These are phyloP conservation scores for Xylariaceae sp. DNA, from an alignment of 2,329 filamentous ascomycete species.

Conservation along the genomic window DNA sequence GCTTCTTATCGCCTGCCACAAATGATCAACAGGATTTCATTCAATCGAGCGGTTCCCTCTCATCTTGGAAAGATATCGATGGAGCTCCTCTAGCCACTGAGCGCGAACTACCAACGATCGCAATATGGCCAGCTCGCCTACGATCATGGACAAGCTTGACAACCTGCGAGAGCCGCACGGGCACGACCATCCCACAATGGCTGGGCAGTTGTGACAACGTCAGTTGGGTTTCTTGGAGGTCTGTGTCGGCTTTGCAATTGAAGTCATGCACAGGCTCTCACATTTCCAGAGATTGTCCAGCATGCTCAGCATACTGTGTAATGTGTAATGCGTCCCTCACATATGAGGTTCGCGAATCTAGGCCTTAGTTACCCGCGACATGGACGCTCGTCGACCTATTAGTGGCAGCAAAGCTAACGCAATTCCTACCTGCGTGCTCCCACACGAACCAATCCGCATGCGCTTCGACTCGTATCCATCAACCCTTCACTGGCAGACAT, in stretches of 20 bases:
- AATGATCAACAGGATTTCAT: neutral
- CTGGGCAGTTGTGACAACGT: too few relatives aligned
- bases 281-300: too few relatives aligned
- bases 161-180: neutral
- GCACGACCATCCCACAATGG: too few relatives aligned
- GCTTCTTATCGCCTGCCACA: constrained; percentile 2
- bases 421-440: constrained; percentile 2
- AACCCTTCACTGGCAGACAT: too few relatives aligned
- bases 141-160: neutral
- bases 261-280: too few relatives aligned
- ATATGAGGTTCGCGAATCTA: too few relatives aligned
- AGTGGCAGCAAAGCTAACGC: constrained; percentile 9
- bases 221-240: too few relatives aligned
- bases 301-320: too few relatives aligned
- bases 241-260: too few relatives aligned
- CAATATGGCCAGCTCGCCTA: neutral
- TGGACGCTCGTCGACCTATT: neutral
- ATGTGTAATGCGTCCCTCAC: too few relatives aligned
- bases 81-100: neutral
- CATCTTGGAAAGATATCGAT: constrained; percentile 5
- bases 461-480: too few relatives aligned
- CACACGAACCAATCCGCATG: constrained; percentile 10
- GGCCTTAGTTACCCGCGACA: too few relatives aligned
- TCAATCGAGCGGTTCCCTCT: constrained; percentile 2
- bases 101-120: neutral